Conservation (phyloP, 768 basidiomycete species). For the Kwoniella sp. region DNA sequence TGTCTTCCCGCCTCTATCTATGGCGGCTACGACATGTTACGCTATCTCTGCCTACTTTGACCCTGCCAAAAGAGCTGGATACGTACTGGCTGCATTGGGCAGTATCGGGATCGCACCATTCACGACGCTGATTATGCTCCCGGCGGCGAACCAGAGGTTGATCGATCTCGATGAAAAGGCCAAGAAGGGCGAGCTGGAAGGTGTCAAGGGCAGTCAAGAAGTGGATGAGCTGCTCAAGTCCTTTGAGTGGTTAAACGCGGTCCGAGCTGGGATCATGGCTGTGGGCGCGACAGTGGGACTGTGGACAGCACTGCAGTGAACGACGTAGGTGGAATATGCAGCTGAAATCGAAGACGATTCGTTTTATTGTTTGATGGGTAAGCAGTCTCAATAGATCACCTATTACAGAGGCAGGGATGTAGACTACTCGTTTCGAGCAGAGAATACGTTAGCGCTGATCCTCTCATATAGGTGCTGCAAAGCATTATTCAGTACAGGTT, state of each 20-base stretch:
- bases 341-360: neutral
- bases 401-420: no score
- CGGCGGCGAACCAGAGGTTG: conserved; percentile 7
- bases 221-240: conserved; percentile 4
- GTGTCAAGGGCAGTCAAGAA: conserved; percentile 1
- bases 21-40: conserved; percentile 1
- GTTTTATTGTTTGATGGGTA: no score
- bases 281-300: conserved; percentile 13
- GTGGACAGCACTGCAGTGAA: conserved; percentile 8
- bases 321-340: neutral
- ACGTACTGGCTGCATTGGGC: conserved; percentile 5
- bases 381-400: no score
- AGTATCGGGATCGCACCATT: conserved; percentile 19
- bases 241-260: conserved; percentile 8
- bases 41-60: conserved; percentile 4
- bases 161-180: conserved; percentile 16
- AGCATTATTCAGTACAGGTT: no score
- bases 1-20: conserved; percentile 13
- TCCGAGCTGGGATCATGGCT: conserved; percentile 13
- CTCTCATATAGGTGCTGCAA: no score
- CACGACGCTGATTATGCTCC: conserved; percentile 17
- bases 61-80: neutral
- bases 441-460: no score
- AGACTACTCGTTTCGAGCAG: no score
- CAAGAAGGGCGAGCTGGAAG: conserved; percentile 1